Evolutionary conservation across 441 rosid species (phyloP), one percentile per base, ranked within the genome.

Genomic region (Gossypium laxum): DNA sequence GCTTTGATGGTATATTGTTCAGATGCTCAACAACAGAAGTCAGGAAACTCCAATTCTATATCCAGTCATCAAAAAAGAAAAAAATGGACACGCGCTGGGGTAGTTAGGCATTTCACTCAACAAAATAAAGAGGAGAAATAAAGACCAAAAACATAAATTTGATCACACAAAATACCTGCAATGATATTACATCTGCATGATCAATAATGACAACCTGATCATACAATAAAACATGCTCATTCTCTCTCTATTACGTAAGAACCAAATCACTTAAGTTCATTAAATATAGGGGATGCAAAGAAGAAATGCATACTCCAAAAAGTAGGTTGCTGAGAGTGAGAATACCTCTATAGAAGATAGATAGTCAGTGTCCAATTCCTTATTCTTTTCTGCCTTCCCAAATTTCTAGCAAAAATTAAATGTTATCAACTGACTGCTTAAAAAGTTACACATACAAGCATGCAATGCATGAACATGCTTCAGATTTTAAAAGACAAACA

Each of bases 281-380:
- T 5, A 15, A 22, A 71, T 41, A 45, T 45, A 47, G 11, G 60
- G 11, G n/a, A 59, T 32, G 47, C 72, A 38, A 69, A 6, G 63
- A 30, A 21, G 19, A 18, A 56, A 57, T 75, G 38, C 67, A 59
- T 12, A 61, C 32, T 67, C 32, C 57, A 70, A 74, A 60, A 63
- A 57, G 26, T 73, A 65, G 72, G 72, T 28, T 15, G 58, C 55
- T 10, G 61, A 68, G 34, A 22, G 76, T 72, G 6, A 59, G 22
- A 47, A 67, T 75, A 90, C 98, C 98, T 94, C 98, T 69, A 94
- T 87, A 54, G 98, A 91, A 74, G 98, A 89, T 57, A 94, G 94
- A 82, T 86, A 94, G 82, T 94, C 93, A 30, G 87, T 84, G 74
- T 94, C 90, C 18, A 61, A 74, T 32, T 94, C 97, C 86, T 88